Percentiles rank a stretch among this genome's conserved stretches.
phyloP scores from a whole-genome alignment of 768 basidiomycete genomes.

The Pulveroboletus frians region DNA sequence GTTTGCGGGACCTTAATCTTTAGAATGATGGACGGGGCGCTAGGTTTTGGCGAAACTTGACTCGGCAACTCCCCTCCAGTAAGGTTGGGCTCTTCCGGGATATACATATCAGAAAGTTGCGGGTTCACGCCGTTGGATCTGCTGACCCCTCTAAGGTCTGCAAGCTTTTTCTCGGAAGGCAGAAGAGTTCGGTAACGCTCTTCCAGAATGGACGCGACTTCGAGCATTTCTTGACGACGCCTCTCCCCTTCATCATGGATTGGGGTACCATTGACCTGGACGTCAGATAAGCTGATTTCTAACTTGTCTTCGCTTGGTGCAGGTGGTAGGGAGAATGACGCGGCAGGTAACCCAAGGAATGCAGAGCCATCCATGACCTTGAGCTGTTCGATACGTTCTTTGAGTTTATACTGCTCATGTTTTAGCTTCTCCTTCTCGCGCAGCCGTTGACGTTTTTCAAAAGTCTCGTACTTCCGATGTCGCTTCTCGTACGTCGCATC shows the following conservation, averaged over 20 bases:
- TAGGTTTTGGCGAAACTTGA: slow-evolving; percentile 16
- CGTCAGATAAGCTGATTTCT: slow-evolving; percentile 29
- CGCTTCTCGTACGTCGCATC: slow-evolving; percentile 78
- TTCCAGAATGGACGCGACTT: slow-evolving; percentile 59
- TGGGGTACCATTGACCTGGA: slow-evolving; percentile 35
- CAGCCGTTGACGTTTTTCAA: slow-evolving; percentile 79
- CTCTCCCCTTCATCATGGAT: slow-evolving; percentile 63
- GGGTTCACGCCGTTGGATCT: slow-evolving; percentile 12
- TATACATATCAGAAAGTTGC: slow-evolving; percentile 13
- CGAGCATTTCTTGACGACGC: slow-evolving; percentile 68
- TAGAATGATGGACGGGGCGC: slow-evolving; percentile 26
- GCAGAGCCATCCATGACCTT: slow-evolving; percentile 65
- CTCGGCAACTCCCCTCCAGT: slow-evolving; percentile 4
- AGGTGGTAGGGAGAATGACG: slow-evolving; percentile 44
- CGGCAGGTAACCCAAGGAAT: slow-evolving; percentile 58
- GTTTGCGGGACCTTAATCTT: slow-evolving; percentile 33
- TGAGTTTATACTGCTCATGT: slow-evolving; percentile 88
- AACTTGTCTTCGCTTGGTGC: slow-evolving; percentile 23
- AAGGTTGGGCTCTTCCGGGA: slow-evolving; percentile 13
- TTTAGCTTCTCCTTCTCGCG: slow-evolving; percentile 90
- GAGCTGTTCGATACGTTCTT: slow-evolving; percentile 82
- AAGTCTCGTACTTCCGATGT: slow-evolving; percentile 81
- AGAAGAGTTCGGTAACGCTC: slow-evolving; percentile 71
- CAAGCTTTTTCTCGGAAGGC: slow-evolving; percentile 53
- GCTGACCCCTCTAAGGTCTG: slow-evolving; percentile 27